These are phyloP conservation scores for Zanthoxylum bungeanum DNA, from an alignment of 345 rosid genomes.

Conservation along the genomic window DNA sequence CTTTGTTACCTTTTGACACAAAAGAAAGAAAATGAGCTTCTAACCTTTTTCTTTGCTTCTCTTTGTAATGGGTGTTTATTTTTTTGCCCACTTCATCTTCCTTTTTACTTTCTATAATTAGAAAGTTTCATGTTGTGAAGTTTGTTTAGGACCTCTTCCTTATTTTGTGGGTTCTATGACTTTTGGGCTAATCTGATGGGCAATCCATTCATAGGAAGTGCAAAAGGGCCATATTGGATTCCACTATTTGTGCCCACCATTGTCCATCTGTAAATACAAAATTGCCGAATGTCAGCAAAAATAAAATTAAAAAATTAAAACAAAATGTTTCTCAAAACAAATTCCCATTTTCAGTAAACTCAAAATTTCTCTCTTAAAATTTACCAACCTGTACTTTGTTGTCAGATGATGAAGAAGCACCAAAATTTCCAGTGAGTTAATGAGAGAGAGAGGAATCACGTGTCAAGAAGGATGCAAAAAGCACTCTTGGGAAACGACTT, in stretches of 20 bases:
- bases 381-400: constrained; percentile 79
- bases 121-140: no score
- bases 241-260: constrained; percentile 47
- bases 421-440: constrained; percentile 65
- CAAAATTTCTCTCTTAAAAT: no score
- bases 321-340: background rate
- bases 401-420: constrained; percentile 78
- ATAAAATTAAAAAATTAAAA: no score
- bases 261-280: constrained; percentile 73
- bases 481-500: background rate
- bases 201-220: constrained; percentile 77
- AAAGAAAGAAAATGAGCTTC: background rate
- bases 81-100: no score
- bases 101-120: no score
- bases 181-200: constrained; percentile 58
- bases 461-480: constrained; percentile 11
- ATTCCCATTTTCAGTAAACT: constrained; percentile 18
- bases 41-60: background rate
- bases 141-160: no score
- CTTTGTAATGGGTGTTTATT: no score
- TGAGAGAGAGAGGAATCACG: constrained; percentile 21
- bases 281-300: no score
- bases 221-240: constrained; percentile 82
- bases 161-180: no score
- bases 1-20: background rate